Percentiles rank a stretch among this genome's conserved stretches.
Conservation (phyloP, 495 filamentous ascomycete species). For the Neurospora tetrasperma region DNA sequence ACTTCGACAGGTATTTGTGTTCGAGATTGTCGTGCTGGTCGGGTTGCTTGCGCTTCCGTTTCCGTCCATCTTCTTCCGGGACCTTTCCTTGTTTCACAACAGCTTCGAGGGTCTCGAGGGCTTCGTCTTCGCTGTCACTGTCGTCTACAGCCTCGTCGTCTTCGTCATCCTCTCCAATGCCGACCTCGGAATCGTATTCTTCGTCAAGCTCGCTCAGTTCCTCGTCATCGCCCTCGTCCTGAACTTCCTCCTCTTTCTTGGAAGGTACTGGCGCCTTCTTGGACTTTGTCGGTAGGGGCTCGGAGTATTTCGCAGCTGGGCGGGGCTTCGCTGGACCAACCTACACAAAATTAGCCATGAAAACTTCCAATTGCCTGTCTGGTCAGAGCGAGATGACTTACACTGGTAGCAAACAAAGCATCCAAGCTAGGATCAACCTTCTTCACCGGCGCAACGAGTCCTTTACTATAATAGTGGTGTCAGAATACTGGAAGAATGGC, state of each 20-base stretch:
- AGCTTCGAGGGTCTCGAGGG: conserved; percentile 20
- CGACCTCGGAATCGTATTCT: conserved; percentile 30
- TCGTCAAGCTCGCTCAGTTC: conserved; percentile 23
- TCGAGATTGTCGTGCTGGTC: conserved; percentile 68
- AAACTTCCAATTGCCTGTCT: background rate
- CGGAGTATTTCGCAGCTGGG: conserved; percentile 41
- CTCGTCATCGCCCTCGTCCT: conserved; percentile 17
- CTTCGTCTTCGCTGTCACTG: conserved; percentile 29
- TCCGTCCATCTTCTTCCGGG: conserved; percentile 29
- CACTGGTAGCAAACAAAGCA: conserved; percentile 72
- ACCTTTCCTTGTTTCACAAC: conserved; percentile 14
- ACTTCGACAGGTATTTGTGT: conserved; percentile 63
- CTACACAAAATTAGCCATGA: conserved; percentile 30
- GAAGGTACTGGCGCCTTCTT: conserved; percentile 5
- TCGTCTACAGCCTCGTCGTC: conserved; percentile 28
- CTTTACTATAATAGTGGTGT: conserved; percentile 17
- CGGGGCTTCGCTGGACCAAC: conserved; percentile 55
- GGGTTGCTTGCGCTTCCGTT: conserved; percentile 69
- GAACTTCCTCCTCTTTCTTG: conserved; percentile 7
- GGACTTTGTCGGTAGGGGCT: conserved; percentile 22
- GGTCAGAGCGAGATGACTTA: conserved; percentile 40
- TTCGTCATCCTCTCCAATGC: conserved; percentile 34
- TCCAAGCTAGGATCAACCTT: conserved; percentile 66
- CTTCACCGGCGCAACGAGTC: conserved; percentile 29
- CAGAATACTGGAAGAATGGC: background rate